Evolutionary conservation across 139 green algal genomes (phyloP), one percentile per base, ranked within the genome.

Genomic region (Pedinophyceae sp.): DNA sequence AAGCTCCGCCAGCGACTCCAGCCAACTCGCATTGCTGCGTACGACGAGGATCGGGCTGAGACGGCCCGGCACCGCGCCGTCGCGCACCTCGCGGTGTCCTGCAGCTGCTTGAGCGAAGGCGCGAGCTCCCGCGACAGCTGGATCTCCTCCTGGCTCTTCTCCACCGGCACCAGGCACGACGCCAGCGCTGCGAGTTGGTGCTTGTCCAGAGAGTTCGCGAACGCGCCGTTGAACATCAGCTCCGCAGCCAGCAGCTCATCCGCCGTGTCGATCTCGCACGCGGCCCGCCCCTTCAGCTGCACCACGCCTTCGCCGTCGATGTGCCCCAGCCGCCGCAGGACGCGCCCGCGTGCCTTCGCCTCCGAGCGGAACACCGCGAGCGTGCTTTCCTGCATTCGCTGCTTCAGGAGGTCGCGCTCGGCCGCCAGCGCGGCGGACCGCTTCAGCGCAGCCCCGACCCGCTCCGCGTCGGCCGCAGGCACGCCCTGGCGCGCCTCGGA

Each of bases 241-340:
- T 93, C 83, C 19, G 75, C 72, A 4, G 70, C 59, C 38, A 89
- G 52, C 57, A 93, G 70, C 69, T 92, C 84, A 54, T 92, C 85
- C 4, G 80, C 78, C 1, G 84, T 87, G 67, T 86, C 82, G 41
- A 94, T 80, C 65, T 87, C 74, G 52, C 79, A 86, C 15, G 83
- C 83, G 5, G 79, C 83, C 13, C 70, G 56, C 16, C 82, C 82
- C 66, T 85, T 96, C n/a, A 85, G 49, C 27, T 46, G 47, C 40
- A 93, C 79, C 25, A 85, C 56, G 22, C 73, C 81, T 1, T 81
- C 75, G 0, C 54, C 69, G 13, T 79, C 65, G 6, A 95, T 65
- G 58, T 93, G 76, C 1, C 84, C 81, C 51, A 98, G 78, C 60
- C 72, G 70, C 23, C 71, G 69, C 51, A 98, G 74, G 54, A 97